These are phyloP conservation scores for Euphorbia pulcherrima DNA, from an alignment of 345 rosid species.

Conservation along the genomic window DNA sequence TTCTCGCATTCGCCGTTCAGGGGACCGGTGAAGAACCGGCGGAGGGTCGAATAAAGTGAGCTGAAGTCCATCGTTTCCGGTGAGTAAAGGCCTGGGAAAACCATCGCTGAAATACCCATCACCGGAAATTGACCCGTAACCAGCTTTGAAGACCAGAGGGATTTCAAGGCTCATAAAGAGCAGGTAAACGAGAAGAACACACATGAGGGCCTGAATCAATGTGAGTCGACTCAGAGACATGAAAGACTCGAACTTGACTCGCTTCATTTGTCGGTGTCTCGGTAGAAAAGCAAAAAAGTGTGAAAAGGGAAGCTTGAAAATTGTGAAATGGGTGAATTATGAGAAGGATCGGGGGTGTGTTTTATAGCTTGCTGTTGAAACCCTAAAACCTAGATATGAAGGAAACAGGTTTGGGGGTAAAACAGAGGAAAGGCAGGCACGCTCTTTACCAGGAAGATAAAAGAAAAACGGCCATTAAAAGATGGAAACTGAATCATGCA, in stretches of 20 bases:
- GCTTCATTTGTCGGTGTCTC: conserved; percentile 34
- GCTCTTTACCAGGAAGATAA: conserved; percentile 2
- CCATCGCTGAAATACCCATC: conserved; percentile 28
- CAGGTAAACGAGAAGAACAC: conserved; percentile 35
- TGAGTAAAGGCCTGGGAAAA: conserved; percentile 32
- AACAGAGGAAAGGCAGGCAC: conserved; percentile 4
- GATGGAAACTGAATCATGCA: conserved; percentile 8
- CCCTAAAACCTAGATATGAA: background rate
- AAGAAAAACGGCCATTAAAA: background rate
- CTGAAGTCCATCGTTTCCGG: conserved; percentile 13
- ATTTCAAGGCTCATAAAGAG: conserved; percentile 46
- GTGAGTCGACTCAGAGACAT: conserved; percentile 36
- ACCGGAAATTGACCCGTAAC: conserved; percentile 22
- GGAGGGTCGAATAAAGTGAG: background rate
- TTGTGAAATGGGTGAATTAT: background rate
- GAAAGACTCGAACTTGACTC: conserved; percentile 37
- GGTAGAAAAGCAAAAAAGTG: background rate
- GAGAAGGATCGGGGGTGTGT: background rate
- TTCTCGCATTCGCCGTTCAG: conserved; percentile 23
- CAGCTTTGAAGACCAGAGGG: conserved; percentile 36
- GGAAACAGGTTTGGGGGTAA: too few species aligned
- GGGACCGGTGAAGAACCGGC: background rate
- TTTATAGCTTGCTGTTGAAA: background rate
- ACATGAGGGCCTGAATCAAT: conserved; percentile 37
- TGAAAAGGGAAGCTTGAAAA: background rate